Conservation (phyloP, 2,329 filamentous ascomycete genomes). For the Byssoonygena ceratinophila region DNA sequence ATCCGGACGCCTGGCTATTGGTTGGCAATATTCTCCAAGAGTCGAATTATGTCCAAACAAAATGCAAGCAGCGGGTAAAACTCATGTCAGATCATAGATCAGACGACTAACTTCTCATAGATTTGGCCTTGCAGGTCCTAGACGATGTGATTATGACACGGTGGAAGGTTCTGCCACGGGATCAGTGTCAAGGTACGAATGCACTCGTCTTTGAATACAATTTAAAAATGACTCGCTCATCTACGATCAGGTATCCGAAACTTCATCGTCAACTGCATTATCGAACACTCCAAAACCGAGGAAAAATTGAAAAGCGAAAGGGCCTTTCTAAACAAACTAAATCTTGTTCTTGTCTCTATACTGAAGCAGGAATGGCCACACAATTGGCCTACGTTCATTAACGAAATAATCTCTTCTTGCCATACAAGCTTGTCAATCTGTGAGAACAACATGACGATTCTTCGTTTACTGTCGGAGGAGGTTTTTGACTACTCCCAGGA, state of each 20-base stretch:
- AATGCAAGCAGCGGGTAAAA: conserved; percentile 54
- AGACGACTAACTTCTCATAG: conserved; percentile 40
- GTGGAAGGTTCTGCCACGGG: conserved; percentile 94
- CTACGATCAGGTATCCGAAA: conserved; percentile 72
- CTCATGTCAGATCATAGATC: conserved; percentile 17
- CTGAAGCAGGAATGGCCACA: conserved; percentile 99
- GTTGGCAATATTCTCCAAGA: conserved; percentile 95
- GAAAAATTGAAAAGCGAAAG: conserved; percentile 75
- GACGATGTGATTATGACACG: conserved; percentile 98
- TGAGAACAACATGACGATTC: conserved; percentile 99
- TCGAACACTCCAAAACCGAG: conserved; percentile 81
- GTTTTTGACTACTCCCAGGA: conserved; percentile 98
- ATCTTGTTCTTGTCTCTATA: conserved; percentile 91
- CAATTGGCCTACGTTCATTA: conserved; percentile 99
- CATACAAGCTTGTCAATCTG: conserved; percentile 93
- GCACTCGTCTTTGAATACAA: not conserved
- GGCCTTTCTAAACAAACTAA: conserved; percentile 93
- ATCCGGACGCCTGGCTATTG: conserved; percentile 93
- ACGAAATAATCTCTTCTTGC: conserved; percentile 95
- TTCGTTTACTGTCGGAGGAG: conserved; percentile 89
- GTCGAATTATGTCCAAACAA: conserved; percentile 87
- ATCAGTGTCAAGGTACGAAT: conserved; percentile 84
- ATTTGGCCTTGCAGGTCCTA: conserved; percentile 87
- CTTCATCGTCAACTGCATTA: conserved; percentile 97
- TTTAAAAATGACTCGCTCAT: conserved; percentile 17